Evolutionary conservation across 1,139 yeast genomes (phyloP), one percentile per base, ranked within the genome.

Genomic region (Diutina ranongensis): DNA sequence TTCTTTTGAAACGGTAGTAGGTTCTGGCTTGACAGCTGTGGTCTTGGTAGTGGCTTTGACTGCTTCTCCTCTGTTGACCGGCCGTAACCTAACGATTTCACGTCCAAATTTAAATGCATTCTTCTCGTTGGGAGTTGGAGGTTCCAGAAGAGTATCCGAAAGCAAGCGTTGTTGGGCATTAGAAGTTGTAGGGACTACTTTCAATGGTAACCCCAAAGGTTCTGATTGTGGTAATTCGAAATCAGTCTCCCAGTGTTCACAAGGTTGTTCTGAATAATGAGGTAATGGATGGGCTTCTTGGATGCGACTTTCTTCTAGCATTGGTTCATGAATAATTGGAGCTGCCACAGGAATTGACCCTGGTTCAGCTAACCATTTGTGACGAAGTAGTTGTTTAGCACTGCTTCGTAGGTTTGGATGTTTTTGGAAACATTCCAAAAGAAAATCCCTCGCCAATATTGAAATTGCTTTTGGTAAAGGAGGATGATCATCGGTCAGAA

Each of bases 401-500:
- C 75, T 63, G 1, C 70, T 66, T 49, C 95, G 65, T 27, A 77
- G 61, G 40, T 67, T 68, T 0, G 92, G 87, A 52, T 81, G 82
- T 55, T 81, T 82, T 54, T 83, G 88, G 53, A 89, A 87, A 59
- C 97, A 92, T 49, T 75, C 78, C 47, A 74, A 57, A 15, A 88
- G 62, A 54, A 92, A 85, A 52, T 83, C 88, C 46, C 72, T 68
- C 4, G 75, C 80, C 35, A 60, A 55, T 1, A 72, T 67, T 2
- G 86, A 72, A 7, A 77, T 64, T 34, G 67, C 73, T 38, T 68
- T 71, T 0, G 97, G 97, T 19, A 86, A 63, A 0, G 89, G 87
- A 2, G 94, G 92, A 52, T 77, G 78, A 9, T 78, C 82, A 49
- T 88, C 95, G 16, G 87, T 80, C 2, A 94, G 97, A 47, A 89